These are phyloP conservation scores for Capsella bursapastoris DNA, from an alignment of 345 rosid genomes.

Conservation along the genomic window DNA sequence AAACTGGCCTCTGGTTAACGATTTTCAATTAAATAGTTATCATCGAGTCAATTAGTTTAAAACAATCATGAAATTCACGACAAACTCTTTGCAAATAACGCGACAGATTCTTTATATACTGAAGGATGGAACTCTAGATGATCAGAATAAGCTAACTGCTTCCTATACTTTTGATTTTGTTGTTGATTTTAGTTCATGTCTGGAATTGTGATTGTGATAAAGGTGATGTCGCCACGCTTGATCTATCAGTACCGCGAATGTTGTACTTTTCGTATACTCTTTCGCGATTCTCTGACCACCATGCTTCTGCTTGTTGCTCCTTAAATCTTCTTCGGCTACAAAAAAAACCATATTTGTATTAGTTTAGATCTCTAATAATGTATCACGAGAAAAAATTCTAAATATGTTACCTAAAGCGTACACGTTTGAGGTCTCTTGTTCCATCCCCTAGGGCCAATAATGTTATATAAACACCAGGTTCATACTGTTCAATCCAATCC, in stretches of 20 bases:
- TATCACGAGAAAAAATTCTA: neutral
- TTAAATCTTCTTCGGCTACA: slow-evolving; percentile 90
- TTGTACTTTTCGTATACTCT: slow-evolving; percentile 85
- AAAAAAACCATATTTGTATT: slow-evolving; percentile 16
- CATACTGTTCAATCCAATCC: slow-evolving; percentile 95
- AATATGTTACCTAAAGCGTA: slow-evolving; percentile 86
- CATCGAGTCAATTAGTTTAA: slow-evolving; percentile 4
- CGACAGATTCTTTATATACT: slow-evolving; percentile 29
- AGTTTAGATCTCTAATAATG: neutral
- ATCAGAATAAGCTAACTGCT: slow-evolving; percentile 7
- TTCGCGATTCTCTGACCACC: slow-evolving; percentile 99
- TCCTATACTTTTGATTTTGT: slow-evolving; percentile 23
- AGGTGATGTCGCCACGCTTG: slow-evolving; percentile 45
- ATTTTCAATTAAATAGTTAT: neutral
- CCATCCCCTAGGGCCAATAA: slow-evolving; percentile 85
- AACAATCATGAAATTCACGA: slow-evolving; percentile 27
- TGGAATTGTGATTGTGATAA: slow-evolving; percentile 32
- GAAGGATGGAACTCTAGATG: neutral
- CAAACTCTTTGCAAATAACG: slow-evolving; percentile 26
- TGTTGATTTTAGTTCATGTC: slow-evolving; percentile 25
- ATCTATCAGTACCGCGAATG: slow-evolving; percentile 75
- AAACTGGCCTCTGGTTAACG: too few species aligned
- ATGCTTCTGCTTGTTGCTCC: slow-evolving; percentile 92
- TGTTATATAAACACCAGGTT: slow-evolving; percentile 92
- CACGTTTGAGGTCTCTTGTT: slow-evolving; percentile 97